Base-by-base conservation (phyloP, 805 yeast species). In the Brettanomyces anomalus region DNA sequence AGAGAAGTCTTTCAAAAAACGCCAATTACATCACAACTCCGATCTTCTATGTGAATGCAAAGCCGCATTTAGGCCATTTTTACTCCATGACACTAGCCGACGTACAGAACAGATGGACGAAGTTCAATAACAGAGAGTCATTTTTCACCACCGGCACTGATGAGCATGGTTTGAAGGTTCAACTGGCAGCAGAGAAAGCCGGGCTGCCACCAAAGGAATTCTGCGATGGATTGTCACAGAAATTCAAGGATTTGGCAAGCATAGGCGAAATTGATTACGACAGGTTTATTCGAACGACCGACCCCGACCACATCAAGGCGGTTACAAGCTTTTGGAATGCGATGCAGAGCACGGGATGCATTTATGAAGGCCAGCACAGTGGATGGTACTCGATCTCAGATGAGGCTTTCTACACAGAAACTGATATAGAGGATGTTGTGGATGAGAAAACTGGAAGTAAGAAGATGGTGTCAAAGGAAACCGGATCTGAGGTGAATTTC, bases 361-460 rank as follows among this genome's bases (percentile, higher is more conserved):
- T 93, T 2, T 87, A 87, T 57, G 75, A 81, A 56, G 96, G 95
- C 6, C 66, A 72, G 26, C 98, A 93, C 58, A 62, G 75, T 39
- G 98, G 98, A 2, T 93, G 97, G 97, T 93, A 93, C 57, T 85
- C 95, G 5, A 68, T 90, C 5, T 82, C 94, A 39, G 98, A 93
- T 57, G 98, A 93, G 62, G 83, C 96, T 2, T 93, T 93, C 55
- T 90, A 86, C 54, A 85, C 97, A 0, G 94, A 81, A 47, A 62
- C 76, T 2, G 95, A 88, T 58, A 77, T 86, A 20, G 74, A 70
- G 42, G 71, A 68, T 18, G 40, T 60, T 8, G 53, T 54, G 42
- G 52, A 59, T 46, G 56, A 58, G 15, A 49, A 52, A 13, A 55
- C 68, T 49, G 67, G 65, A 4, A 46, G 53, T 26, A 40, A 37